Evolutionary conservation across 768 basidiomycete genomes (phyloP), one percentile per base, ranked within the genome.

Genomic region (Panus rudis): DNA sequence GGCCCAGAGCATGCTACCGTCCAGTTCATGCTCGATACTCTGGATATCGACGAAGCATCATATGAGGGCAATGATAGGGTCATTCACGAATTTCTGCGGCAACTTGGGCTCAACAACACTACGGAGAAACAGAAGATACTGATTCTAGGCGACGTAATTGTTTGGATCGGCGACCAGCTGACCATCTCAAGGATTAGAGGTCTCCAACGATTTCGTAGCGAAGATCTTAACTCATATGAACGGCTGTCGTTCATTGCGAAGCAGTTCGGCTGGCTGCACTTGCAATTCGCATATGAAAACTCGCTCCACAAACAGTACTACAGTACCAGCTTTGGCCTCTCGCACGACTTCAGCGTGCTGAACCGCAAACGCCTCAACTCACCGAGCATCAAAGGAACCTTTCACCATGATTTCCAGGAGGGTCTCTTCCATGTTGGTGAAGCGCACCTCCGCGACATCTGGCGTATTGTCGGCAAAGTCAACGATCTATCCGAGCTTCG

Each of bases 261-360:
- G 1, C 41, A 53, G 0, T 66, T 66, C 33, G 65, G 70, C 0
- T 74, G 68, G 69, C 59, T 74, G 12, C 70, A 74, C 42, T 11
- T 20, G 13, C 35, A 37, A 20, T 11, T 37, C 35, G 21, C 35
- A 8, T 11, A 8, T 13, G 19, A 12, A 37, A 13, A 37, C 35
- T 8, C 8, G 8, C 35, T 37, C 12, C 35, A 37, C 19, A 17
- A 17, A 11, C 35, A 37, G 17, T 37, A 12, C 35, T 37, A 8
- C 35, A 20, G 35, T 17, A 37, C 10, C 35, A 8, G 10, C 35
- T 11, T 37, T 11, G 35, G 35, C 14, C 8, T 37, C 11, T 12
- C 11, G 19, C 35, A 37, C 19, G 35, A 8, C 21, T 8, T 17
- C 8, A 20, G 8, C 8, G 13, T 37, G 11, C 35, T 37, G 10